Percentiles rank a stretch among this genome's conserved stretches.
Evolutionary conservation across 768 basidiomycete species (phyloP).

Genomic region (Pleurotus ostreatus): DNA sequence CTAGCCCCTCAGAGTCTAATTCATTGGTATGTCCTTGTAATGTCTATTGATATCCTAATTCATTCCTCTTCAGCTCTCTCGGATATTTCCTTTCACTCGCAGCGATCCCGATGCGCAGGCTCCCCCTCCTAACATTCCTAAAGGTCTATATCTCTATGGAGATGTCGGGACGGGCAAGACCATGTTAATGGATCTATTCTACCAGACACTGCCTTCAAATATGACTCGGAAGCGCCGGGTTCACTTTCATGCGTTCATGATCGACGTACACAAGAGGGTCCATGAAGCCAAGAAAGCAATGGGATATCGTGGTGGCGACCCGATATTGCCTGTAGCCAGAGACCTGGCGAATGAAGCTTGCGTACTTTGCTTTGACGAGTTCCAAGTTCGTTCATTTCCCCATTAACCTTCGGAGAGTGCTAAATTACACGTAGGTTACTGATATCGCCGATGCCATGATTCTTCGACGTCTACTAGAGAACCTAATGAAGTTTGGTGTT

Average conservation of each 20-base stretch:
- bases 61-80: constrained; percentile 36
- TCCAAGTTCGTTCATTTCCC: constrained; percentile 63
- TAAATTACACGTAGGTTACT: constrained; percentile 57
- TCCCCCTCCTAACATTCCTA: constrained; percentile 55
- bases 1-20: constrained; percentile 32
- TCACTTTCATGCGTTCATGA: constrained; percentile 99
- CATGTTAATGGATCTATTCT: constrained; percentile 99
- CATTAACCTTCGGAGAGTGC: too few species aligned
- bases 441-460: constrained; percentile 99
- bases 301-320: constrained; percentile 70
- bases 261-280: constrained; percentile 92
- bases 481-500: constrained; percentile 83
- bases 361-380: constrained; percentile 96
- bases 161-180: constrained; percentile 97
- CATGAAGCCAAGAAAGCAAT: constrained; percentile 76
- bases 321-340: constrained; percentile 82
- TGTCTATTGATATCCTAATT: constrained; percentile 23
- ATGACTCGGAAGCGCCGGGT: constrained; percentile 79
- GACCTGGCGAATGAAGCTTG: constrained; percentile 82
- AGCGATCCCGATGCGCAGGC: constrained; percentile 28
- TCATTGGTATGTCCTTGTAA: constrained; percentile 32
- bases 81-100: constrained; percentile 33
- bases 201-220: constrained; percentile 68
- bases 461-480: constrained; percentile 82
- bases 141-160: constrained; percentile 92